phyloP scores from a whole-genome alignment of 164 flowering plant species.

The Vitis labrusca region DNA sequence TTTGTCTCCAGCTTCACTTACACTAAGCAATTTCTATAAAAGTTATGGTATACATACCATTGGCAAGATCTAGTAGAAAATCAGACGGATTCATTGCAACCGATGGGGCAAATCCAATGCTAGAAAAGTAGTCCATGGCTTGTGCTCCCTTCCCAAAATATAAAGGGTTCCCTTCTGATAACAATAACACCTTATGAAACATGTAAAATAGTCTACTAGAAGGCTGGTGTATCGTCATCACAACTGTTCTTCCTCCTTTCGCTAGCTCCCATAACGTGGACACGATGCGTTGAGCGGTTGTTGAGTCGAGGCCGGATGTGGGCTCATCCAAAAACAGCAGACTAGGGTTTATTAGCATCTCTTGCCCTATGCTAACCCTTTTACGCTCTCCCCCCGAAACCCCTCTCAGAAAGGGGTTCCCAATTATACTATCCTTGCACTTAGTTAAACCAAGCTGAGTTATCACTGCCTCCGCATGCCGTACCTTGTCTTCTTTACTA shows the following conservation, averaged over 20 bases:
- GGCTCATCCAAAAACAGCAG: slow-evolving; percentile 79
- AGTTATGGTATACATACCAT: slow-evolving; percentile 44
- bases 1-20: too few species aligned
- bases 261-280: slow-evolving; percentile 59
- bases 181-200: slow-evolving; percentile 67
- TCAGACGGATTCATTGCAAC: slow-evolving; percentile 80
- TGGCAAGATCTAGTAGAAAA: slow-evolving; percentile 78
- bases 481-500: slow-evolving; percentile 37
- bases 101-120: slow-evolving; percentile 52
- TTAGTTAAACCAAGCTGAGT: slow-evolving; percentile 46
- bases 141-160: slow-evolving; percentile 63
- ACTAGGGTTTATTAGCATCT: slow-evolving; percentile 77
- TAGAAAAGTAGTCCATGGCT: slow-evolving; percentile 62
- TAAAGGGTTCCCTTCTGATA: slow-evolving; percentile 65
- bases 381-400: slow-evolving; percentile 56
- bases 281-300: slow-evolving; percentile 67
- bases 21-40: not conserved
- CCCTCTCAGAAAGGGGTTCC: slow-evolving; percentile 36
- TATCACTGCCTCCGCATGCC: slow-evolving; percentile 54
- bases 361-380: slow-evolving; percentile 69
- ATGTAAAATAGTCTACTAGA: slow-evolving; percentile 70
- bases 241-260: slow-evolving; percentile 55
- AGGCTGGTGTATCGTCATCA: slow-evolving; percentile 83
- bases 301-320: slow-evolving; percentile 79
- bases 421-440: slow-evolving; percentile 61